Evolutionary conservation across 2,329 filamentous ascomycete species (phyloP).

Genomic region (Cercospora canescens): DNA sequence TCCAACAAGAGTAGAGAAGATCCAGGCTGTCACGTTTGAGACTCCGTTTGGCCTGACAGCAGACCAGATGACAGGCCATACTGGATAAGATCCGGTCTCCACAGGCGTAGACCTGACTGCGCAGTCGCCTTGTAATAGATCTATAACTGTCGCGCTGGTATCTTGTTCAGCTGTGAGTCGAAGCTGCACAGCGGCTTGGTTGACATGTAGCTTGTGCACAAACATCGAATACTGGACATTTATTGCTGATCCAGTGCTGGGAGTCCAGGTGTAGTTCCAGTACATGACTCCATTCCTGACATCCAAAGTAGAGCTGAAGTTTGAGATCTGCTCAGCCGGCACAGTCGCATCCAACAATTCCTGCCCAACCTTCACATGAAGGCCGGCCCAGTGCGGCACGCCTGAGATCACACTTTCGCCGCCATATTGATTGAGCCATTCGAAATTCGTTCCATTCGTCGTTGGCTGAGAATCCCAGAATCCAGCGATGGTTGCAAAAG

Average conservation of each 20-base stretch:
- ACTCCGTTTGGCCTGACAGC: conserved; percentile 65
- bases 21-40: conserved; percentile 62
- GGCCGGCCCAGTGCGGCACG: conserved; percentile 66
- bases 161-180: conserved; percentile 57
- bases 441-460: conserved; percentile 63
- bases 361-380: conserved; percentile 58
- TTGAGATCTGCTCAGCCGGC: conserved; percentile 57
- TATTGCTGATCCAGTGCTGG: conserved; percentile 51
- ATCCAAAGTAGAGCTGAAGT: conserved; percentile 63
- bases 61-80: conserved; percentile 59
- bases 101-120: conserved; percentile 65
- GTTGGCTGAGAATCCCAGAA: conserved; percentile 64
- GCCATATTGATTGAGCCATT: conserved; percentile 68
- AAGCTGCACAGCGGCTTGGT: conserved; percentile 61
- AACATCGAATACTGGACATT: conserved; percentile 67
- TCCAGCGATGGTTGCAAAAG: conserved; percentile 67
- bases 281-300: conserved; percentile 62
- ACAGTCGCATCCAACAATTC: conserved; percentile 62
- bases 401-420: conserved; percentile 71
- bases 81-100: conserved; percentile 56
- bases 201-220: conserved; percentile 63
- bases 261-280: conserved; percentile 69
- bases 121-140: conserved; percentile 67
- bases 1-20: conserved; percentile 54
- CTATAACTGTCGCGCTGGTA: conserved; percentile 60